Conservation (phyloP, 2,329 filamentous ascomycete species). For the Akanthomyces dipterigenus region DNA sequence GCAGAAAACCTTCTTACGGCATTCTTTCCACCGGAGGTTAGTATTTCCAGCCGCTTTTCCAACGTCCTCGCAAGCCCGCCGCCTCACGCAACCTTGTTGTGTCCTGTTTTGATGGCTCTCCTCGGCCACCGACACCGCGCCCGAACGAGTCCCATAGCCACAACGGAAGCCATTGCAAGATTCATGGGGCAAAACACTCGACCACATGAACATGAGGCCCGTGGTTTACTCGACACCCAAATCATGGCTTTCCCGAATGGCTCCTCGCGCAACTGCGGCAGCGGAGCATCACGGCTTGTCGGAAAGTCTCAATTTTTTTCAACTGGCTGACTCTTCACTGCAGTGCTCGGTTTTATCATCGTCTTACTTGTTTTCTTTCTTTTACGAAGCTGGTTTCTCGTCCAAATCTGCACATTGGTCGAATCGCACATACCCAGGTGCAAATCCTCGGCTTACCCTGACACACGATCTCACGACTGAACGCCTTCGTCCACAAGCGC, state of each 20-base stretch:
- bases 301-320: neutral
- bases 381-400: neutral
- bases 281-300: neutral
- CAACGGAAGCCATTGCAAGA: neutral
- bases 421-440: neutral
- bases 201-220: too few species aligned
- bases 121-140: neutral
- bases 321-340: neutral
- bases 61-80: neutral
- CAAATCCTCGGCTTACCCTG: neutral
- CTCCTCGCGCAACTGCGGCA: neutral
- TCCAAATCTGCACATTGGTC: neutral
- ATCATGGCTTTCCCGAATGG: neutral
- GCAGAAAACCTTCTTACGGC: neutral
- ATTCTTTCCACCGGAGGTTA: slow-evolving; percentile 16
- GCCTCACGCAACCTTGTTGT: neutral
- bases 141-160: neutral
- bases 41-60: neutral
- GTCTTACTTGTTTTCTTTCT: neutral
- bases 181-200: neutral
- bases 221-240: neutral
- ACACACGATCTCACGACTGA: neutral
- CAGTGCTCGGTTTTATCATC: slow-evolving; percentile 6
- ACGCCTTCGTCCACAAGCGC: neutral
- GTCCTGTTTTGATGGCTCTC: slow-evolving; percentile 6